Evolutionary conservation across 1,139 yeast genomes (phyloP).

Genomic region (Saccharomyces pastorianus): DNA sequence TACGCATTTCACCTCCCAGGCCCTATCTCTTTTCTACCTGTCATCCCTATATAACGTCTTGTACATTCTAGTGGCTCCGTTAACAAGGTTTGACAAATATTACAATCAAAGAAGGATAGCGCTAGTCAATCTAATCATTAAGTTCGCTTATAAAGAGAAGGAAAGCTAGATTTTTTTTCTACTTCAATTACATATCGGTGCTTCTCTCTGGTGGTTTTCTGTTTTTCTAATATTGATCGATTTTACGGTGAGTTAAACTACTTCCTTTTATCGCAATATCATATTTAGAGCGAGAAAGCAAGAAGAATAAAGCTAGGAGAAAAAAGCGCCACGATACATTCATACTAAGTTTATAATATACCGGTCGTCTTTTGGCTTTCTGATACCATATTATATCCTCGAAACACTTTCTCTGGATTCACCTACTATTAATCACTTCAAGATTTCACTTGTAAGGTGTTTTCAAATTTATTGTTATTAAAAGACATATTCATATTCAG

Average conservation of each 20-base stretch:
- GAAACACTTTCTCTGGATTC: not conserved
- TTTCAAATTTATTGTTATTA: not conserved
- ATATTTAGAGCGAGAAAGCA: not conserved
- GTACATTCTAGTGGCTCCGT: not conserved
- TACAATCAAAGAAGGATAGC: not conserved
- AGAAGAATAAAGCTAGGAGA: not conserved
- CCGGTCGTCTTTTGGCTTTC: not conserved
- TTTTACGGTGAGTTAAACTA: not conserved
- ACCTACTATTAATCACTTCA: not conserved
- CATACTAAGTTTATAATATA: not conserved
- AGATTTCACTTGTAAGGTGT: not conserved
- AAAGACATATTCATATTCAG: constrained; percentile 2
- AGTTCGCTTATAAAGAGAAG: not conserved
- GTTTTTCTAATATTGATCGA: not conserved
- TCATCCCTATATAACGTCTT: not conserved
- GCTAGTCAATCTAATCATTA: not conserved
- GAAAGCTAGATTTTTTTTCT: not conserved
- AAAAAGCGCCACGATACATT: not conserved
- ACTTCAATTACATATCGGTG: not conserved
- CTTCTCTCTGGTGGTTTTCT: not conserved
- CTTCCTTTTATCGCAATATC: not conserved
- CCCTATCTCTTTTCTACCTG: not conserved
- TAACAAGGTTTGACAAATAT: not conserved
- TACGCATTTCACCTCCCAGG: not conserved
- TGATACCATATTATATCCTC: not conserved